Evolutionary conservation across 1,284 basidiomycete species (phyloP), one percentile per base, ranked within the genome.

Genomic region (Hemileia vastatrix): DNA sequence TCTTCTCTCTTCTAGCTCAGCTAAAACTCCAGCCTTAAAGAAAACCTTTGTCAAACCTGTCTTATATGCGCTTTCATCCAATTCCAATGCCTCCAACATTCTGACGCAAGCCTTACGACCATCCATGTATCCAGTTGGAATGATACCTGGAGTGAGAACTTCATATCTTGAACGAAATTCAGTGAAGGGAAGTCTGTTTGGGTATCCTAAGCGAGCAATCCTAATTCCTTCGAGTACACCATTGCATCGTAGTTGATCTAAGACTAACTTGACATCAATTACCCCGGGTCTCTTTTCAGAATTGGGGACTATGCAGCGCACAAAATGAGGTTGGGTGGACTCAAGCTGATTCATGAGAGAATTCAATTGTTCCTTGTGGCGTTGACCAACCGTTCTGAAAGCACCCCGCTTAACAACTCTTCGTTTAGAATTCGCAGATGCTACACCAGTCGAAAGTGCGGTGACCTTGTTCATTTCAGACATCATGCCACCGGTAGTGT

Each of bases 221-320:
- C 95, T 88, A 71, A 99, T 98, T 50, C 95, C 95, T 77, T 99
- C 95, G 27, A 99, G 82, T 0, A 99, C 95, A 85, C 95, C 95
- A 76, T 98, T 98, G 77, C 95, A 98, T 4, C 95, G 84, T 19
- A 99, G 80, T 74, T 99, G 95, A 73, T 98, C 94, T 8, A 99
- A 83, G 0, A 98, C 92, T 40, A 98, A 83, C 2, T 93, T 93
- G 1, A 93, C 88, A 67, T 96, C 91, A 67, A 99, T 83, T 57
- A 88, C 83, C 15, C 90, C 89, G 0, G 95, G 91, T 72, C 88
- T 89, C 82, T 98, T 98, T 75, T 85, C 81, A 4, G 82, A 80
- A 72, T 99, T 99, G 1, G 95, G 95, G 1, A 98, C 94, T 71
- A 99, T 98, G 76, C 95, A 99, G 50, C 95, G 84, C 9, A 99